These are phyloP conservation scores for Pythium pyrilobum DNA, from an alignment of 352 stramenopile species.

Conservation along the genomic window DNA sequence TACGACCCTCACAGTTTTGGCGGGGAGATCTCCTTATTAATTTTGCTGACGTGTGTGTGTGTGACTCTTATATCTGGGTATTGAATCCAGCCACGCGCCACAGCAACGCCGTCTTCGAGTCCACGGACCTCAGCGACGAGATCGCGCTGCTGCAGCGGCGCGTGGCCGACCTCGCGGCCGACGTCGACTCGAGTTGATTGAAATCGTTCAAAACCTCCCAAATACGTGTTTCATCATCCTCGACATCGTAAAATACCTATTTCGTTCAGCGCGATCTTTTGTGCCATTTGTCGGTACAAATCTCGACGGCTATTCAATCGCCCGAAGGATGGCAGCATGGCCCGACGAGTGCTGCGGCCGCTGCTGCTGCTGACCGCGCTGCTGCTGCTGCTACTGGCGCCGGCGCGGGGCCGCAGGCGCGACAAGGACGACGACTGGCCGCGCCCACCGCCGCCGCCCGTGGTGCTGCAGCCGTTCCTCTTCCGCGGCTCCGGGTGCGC, in stretches of 20 bases:
- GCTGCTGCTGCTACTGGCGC: background rate
- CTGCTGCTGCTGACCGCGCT: background rate
- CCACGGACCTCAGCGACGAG: conserved; percentile 57
- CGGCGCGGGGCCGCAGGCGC: background rate
- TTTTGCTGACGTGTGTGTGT: no score
- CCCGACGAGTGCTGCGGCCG: background rate
- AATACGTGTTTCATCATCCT: no score
- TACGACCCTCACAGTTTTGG: no score
- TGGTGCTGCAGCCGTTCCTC: background rate
- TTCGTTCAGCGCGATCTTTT: no score
- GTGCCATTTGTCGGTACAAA: conserved; percentile 1
- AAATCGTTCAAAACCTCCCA: background rate
- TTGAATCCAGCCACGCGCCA: background rate
- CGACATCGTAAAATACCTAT: background rate
- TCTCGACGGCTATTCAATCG: no score
- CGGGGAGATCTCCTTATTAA: no score
- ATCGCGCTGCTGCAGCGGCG: conserved; percentile 56
- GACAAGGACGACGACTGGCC: background rate
- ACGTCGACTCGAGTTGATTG: conserved; percentile 30
- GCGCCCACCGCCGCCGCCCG: background rate
- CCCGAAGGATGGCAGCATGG: no score
- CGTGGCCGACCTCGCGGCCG: conserved; percentile 51
- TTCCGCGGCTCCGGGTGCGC: conserved; percentile 13
- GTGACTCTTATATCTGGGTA: background rate
- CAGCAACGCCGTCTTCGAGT: conserved; percentile 25